Conservation (phyloP, 2,329 filamentous ascomycete species). For the Colletotrichum gloeosporioides region DNA sequence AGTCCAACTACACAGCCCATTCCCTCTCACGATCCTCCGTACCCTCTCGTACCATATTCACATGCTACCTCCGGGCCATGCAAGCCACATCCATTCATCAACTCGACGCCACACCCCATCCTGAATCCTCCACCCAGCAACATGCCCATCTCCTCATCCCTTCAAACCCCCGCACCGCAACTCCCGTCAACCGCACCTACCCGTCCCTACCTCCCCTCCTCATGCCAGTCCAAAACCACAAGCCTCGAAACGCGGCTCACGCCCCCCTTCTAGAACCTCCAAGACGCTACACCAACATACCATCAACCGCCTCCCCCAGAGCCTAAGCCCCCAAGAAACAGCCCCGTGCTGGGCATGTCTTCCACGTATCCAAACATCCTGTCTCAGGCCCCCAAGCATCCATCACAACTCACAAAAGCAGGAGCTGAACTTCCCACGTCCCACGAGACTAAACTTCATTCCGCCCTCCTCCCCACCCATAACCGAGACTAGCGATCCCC, state of each 20-base stretch:
- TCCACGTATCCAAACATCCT: neutral
- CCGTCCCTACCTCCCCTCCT: neutral
- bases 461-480: neutral
- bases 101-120: neutral
- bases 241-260: neutral
- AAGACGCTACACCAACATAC: neutral
- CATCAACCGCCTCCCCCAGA: neutral
- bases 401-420: neutral
- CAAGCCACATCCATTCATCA: neutral
- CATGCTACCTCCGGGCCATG: neutral
- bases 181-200: neutral
- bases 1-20: neutral
- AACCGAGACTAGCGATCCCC: neutral
- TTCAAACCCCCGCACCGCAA: neutral
- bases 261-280: neutral
- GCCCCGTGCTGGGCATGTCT: neutral
- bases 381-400: neutral
- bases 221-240: neutral
- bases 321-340: neutral
- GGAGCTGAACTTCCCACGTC: neutral
- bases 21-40: neutral
- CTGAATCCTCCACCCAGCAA: neutral
- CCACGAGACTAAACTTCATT: neutral
- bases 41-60: neutral
- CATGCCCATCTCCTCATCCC: neutral